Evolutionary conservation across 768 basidiomycete species (phyloP).

Genomic region (Holtermanniella nyarrowii): DNA sequence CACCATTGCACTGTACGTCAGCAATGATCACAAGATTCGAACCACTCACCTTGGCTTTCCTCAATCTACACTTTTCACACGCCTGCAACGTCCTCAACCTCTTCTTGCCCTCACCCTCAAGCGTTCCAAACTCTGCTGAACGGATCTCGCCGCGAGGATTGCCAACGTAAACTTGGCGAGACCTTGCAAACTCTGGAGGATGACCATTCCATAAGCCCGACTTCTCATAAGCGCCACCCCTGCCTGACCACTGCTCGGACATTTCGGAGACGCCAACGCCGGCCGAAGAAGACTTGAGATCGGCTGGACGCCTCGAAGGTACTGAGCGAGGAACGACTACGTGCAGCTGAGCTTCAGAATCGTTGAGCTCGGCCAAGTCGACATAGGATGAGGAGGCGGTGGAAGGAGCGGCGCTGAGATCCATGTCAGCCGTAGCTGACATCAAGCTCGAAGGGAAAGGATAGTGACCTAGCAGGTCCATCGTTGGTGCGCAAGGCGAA

Average conservation of each 20-base stretch:
- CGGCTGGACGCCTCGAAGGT: too few relatives aligned
- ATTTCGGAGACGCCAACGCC: too few relatives aligned
- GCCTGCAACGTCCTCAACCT: conserved; percentile 36
- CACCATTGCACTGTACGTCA: background rate
- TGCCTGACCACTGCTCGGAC: too few relatives aligned
- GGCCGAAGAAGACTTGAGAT: too few relatives aligned
- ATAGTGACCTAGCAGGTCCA: background rate
- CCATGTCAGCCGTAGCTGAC: background rate
- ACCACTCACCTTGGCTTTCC: conserved; percentile 39
- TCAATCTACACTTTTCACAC: conserved; percentile 35
- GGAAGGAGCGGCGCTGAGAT: background rate
- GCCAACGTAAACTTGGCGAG: too few relatives aligned
- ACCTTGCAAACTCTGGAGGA: too few relatives aligned
- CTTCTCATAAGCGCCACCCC: too few relatives aligned
- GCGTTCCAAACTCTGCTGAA: background rate
- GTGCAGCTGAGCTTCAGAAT: background rate
- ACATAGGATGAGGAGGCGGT: background rate
- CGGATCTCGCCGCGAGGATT: background rate
- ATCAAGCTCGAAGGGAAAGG: too few relatives aligned
- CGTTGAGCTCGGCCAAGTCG: background rate
- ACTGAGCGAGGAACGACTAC: background rate
- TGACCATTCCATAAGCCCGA: too few relatives aligned
- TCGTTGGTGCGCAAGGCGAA: background rate
- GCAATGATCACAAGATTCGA: background rate
- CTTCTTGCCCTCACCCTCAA: conserved; percentile 7